These are phyloP conservation scores for Trypethelium eluteriae DNA, from an alignment of 495 filamentous ascomycete genomes.

Conservation along the genomic window DNA sequence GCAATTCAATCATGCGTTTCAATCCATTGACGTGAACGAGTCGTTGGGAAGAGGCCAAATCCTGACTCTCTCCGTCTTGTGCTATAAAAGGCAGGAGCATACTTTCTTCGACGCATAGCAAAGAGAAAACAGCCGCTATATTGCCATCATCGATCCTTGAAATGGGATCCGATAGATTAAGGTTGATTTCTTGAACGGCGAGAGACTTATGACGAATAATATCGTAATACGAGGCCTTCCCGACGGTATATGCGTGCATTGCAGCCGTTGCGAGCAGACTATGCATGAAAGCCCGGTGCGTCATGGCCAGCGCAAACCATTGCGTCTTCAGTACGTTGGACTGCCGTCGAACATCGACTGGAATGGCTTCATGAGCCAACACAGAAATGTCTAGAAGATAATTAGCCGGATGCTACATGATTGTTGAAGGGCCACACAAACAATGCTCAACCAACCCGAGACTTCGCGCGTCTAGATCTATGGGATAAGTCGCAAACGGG, in stretches of 20 bases:
- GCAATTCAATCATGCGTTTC: constrained; percentile 28
- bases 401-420: constrained; percentile 14
- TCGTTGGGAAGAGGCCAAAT: constrained; percentile 24
- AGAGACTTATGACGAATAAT: constrained; percentile 27
- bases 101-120: constrained; percentile 29
- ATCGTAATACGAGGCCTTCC: constrained; percentile 23
- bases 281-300: constrained; percentile 29
- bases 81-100: constrained; percentile 22
- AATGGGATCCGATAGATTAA: constrained; percentile 24
- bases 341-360: constrained; percentile 28
- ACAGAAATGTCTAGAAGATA: neutral
- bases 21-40: constrained; percentile 28
- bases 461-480: constrained; percentile 4
- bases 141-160: constrained; percentile 28
- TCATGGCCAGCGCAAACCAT: constrained; percentile 29
- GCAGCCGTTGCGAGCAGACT: constrained; percentile 29
- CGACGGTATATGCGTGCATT: constrained; percentile 26
- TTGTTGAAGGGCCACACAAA: constrained; percentile 6
- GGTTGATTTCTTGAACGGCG: constrained; percentile 28
- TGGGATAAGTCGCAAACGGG: constrained; percentile 6
- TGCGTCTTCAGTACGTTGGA: constrained; percentile 28
- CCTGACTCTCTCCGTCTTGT: constrained; percentile 12
- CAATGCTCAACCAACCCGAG: constrained; percentile 5
- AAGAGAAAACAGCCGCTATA: constrained; percentile 30
- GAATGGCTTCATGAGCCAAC: constrained; percentile 16